Conservation (phyloP, 1,284 basidiomycete genomes). For the Irpex rosettiformis region DNA sequence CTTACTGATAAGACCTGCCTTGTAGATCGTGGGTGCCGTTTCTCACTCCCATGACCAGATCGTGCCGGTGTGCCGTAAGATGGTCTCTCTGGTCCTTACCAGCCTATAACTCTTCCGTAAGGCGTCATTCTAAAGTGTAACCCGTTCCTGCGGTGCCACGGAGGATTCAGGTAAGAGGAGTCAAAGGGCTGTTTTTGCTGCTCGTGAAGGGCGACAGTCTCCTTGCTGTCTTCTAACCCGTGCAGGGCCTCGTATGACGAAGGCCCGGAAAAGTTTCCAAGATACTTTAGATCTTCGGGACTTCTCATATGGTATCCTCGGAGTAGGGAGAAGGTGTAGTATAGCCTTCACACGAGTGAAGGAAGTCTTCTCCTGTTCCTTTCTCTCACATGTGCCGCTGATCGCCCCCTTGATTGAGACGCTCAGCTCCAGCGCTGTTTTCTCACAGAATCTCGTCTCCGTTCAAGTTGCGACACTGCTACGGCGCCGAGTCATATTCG, state of each 20-base stretch:
- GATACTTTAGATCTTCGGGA: not conserved
- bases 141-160: no score
- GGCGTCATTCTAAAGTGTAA: not conserved
- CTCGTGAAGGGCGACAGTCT: no score
- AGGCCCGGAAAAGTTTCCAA: not conserved
- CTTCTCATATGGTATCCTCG: not conserved
- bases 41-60: not conserved
- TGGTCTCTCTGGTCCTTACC: not conserved
- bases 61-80: not conserved
- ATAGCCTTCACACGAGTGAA: not conserved
- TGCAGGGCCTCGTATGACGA: no score
- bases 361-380: not conserved
- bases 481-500: not conserved
- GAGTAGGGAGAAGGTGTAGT: not conserved
- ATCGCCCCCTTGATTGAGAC: not conserved
- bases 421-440: not conserved
- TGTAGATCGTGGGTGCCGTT: not conserved
- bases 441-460: not conserved
- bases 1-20: not conserved
- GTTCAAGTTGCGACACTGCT: not conserved
- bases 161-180: no score
- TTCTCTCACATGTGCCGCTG: not conserved
- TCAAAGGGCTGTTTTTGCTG: no score
- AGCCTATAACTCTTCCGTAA: not conserved
- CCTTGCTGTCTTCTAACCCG: no score